Evolutionary conservation across 2,329 filamentous ascomycete genomes (phyloP), one percentile per base, ranked within the genome.

Genomic region (Celoporthe dispersa): DNA sequence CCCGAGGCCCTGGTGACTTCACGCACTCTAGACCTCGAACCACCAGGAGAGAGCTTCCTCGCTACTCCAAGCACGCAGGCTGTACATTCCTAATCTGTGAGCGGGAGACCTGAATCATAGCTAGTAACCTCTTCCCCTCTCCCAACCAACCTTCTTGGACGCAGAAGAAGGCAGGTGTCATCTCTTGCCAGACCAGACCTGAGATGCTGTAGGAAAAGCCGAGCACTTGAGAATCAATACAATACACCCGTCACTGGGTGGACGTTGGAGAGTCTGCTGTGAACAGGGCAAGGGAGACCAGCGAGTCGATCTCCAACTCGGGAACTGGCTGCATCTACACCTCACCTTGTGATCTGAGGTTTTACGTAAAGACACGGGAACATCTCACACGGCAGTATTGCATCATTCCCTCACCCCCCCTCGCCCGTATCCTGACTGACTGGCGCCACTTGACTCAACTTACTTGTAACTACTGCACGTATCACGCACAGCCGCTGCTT

Each of bases 311-410:
- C 28, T 35, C 48, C 63, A 65, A 37, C 44, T 55, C 33, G 19
- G 25, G 48, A n/a, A 3, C 33, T 33, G 28, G 64, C 31, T 63
- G 33, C 64, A 59, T 41, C 51, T 66, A n/a, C 64, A 41, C 22
- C 48, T 39, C 64, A 39, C 19, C 64, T 31, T 37, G 62, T 64
- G 41, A 64, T 64, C 62, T 35, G 28, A 51, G 62, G 14, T 51
- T 64, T 64, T 64, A 64, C 62, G 62, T 64, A 64, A 64, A 25
- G 53, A 57, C 35, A 70, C 53, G 33, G 57, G 19, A 31, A 8
- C 31, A 16, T 51, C 33, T 53, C n/a, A 35, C 28, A 25, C 28
- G 25, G 28, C 53, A 57, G 33, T 16, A 57, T 57, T 57, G 53
- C 53, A 57, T 57, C 53, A 31, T 31, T 55, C n/a, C 11, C 2